phyloP scores from a whole-genome alignment of 768 basidiomycete genomes.

The Stropharia rugosoannulata region DNA sequence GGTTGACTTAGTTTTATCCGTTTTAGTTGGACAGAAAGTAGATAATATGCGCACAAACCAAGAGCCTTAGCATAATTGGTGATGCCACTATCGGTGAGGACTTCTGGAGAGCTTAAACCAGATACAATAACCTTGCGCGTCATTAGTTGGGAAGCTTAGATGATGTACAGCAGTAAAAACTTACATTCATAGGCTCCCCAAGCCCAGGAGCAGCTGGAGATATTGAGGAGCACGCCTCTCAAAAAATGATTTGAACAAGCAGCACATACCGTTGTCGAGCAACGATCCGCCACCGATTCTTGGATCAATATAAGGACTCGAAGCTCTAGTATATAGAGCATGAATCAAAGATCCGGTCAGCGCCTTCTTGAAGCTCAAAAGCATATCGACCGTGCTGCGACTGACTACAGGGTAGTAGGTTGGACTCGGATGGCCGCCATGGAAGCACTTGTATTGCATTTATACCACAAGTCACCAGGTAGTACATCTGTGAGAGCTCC shows the following conservation, averaged over 20 bases:
- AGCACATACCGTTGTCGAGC: slow-evolving; percentile 50
- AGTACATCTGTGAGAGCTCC: background rate
- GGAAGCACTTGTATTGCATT: background rate
- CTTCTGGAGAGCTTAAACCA: slow-evolving; percentile 53
- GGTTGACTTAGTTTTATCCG: background rate
- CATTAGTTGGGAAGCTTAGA: slow-evolving; percentile 47
- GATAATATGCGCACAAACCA: slow-evolving; percentile 46
- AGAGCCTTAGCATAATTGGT: slow-evolving; percentile 60
- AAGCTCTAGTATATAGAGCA: slow-evolving; percentile 6
- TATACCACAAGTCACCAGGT: background rate
- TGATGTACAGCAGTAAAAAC: slow-evolving; percentile 33
- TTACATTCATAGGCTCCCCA: slow-evolving; percentile 54
- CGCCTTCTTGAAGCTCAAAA: slow-evolving; percentile 5
- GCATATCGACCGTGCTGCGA: slow-evolving; percentile 1
- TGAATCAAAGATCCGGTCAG: slow-evolving; percentile 1
- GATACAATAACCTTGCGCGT: slow-evolving; percentile 58
- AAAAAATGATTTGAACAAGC: background rate
- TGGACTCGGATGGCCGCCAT: background rate
- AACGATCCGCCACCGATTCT: slow-evolving; percentile 54
- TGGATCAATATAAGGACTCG: slow-evolving; percentile 43
- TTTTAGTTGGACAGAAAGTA: slow-evolving; percentile 19
- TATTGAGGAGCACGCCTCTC: background rate
- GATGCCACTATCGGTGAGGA: slow-evolving; percentile 56
- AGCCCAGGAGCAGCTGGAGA: slow-evolving; percentile 28
- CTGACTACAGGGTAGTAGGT: background rate